Evolutionary conservation across 768 basidiomycete species (phyloP), one percentile per base, ranked within the genome.

Genomic region (Cystofilobasidium ferigula): DNA sequence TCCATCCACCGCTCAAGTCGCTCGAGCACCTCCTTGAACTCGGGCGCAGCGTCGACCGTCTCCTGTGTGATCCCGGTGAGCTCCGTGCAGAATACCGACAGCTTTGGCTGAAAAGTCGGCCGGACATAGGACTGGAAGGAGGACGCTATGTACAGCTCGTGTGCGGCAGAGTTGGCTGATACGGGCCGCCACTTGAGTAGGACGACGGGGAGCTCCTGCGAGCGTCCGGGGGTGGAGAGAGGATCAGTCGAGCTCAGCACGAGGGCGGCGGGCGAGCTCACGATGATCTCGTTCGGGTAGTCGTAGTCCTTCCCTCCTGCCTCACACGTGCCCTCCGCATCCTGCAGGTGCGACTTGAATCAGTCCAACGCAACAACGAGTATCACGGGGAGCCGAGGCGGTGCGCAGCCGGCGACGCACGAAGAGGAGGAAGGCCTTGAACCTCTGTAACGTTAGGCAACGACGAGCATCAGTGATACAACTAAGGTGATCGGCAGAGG

Each of bases 211-310:
- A 89, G 91, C 77, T 99, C 92, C 92, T 94, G 61, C 32, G 12
- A 56, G 61, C 45, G 42, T 6, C 45, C 56, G n/a, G n/a, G n/a
- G n/a, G n/a, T n/a, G n/a, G 51, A 42, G 38, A 57, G 34, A 61
- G 38, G 30, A 43, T 54, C 56, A n/a, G 20, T 22, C 5, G 34
- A 56, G 20, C 42, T 60, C 32, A 10, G 60, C 26, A 62, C 28
- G 70, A 38, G 47, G 36, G 56, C 13, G 38, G 34, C 22, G 51
- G 38, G 35, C n/a, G 36, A 63, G 81, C 86, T 73, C 74, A 89
- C 94, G 69, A 98, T 95, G 63, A 98, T 92, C 78, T 98, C 94
- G 76, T 95, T 95, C 2, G 93, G 88, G 77, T 85, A 94, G 62
- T 85, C 82, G 69, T 90, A 88, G 71, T 81, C 81, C 38, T 83